Conservation (phyloP, 2,329 filamentous ascomycete species). For the Chalaropsis thielavioides region DNA sequence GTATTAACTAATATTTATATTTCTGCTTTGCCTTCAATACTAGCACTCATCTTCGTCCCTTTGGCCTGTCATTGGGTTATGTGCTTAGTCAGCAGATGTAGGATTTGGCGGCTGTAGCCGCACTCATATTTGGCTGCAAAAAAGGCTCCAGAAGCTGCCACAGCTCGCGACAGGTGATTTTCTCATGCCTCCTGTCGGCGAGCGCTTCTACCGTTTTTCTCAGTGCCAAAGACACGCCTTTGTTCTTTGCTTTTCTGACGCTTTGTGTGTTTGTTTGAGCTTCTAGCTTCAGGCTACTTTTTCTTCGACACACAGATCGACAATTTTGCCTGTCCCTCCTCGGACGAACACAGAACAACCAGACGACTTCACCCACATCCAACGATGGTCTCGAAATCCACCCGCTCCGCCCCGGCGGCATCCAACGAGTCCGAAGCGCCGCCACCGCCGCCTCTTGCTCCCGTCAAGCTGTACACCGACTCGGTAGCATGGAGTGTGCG, state of each 20-base stretch:
- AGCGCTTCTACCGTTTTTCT: background rate
- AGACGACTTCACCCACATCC: background rate
- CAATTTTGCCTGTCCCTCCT: background rate
- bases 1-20: background rate
- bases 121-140: background rate
- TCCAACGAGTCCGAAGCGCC: background rate
- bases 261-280: too few species aligned
- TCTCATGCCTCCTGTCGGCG: background rate
- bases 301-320: background rate
- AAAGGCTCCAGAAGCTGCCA: background rate
- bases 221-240: too few species aligned
- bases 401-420: background rate
- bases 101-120: background rate
- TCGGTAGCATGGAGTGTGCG: background rate
- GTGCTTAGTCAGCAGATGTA: background rate
- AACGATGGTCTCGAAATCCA: background rate
- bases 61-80: background rate
- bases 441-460: constrained; percentile 6
- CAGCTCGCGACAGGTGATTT: background rate
- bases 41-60: background rate
- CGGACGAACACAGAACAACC: background rate
- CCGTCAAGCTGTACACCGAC: constrained; percentile 2
- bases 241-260: too few species aligned
- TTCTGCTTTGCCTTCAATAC: background rate
- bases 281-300: background rate